Evolutionary conservation across 768 basidiomycete genomes (phyloP).

Genomic region (Rhodosporidiobolus sp.): DNA sequence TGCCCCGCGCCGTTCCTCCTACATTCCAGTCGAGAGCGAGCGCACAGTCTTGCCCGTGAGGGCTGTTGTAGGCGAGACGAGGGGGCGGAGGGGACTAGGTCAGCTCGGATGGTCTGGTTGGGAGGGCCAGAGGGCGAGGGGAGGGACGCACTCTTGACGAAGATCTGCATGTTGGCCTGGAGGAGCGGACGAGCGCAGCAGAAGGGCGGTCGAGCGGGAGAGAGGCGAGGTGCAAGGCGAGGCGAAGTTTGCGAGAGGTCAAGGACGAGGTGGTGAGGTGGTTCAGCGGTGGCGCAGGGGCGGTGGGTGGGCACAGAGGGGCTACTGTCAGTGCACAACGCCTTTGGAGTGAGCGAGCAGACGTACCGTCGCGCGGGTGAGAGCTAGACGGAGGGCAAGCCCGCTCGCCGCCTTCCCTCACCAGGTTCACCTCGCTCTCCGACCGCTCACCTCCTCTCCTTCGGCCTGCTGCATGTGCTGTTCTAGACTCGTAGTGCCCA

Average conservation of each 20-base stretch:
- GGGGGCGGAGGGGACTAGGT: slow-evolving; percentile 6
- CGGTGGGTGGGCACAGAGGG: too few relatives aligned
- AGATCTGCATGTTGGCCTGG: slow-evolving; percentile 60
- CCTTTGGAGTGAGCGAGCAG: background rate
- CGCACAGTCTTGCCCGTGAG: slow-evolving; percentile 72
- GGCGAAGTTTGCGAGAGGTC: background rate
- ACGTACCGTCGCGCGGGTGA: background rate
- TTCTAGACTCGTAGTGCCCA: too few relatives aligned
- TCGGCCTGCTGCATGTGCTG: too few relatives aligned
- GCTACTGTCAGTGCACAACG: too few relatives aligned
- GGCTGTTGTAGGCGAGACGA: slow-evolving; percentile 43
- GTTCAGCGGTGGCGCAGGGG: too few relatives aligned
- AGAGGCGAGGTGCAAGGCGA: background rate
- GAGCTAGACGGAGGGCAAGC: too few relatives aligned
- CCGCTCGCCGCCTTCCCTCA: background rate
- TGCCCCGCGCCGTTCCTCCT: background rate
- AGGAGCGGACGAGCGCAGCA: too few relatives aligned
- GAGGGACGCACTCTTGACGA: slow-evolving; percentile 63
- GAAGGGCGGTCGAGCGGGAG: too few relatives aligned
- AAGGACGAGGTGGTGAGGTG: too few relatives aligned
- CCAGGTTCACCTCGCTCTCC: background rate
- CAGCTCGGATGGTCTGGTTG: background rate
- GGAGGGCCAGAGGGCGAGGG: background rate
- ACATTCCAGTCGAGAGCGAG: background rate
- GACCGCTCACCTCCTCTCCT: background rate